Evolutionary conservation across 768 basidiomycete genomes (phyloP).

Genomic region (Pisolithus albus): DNA sequence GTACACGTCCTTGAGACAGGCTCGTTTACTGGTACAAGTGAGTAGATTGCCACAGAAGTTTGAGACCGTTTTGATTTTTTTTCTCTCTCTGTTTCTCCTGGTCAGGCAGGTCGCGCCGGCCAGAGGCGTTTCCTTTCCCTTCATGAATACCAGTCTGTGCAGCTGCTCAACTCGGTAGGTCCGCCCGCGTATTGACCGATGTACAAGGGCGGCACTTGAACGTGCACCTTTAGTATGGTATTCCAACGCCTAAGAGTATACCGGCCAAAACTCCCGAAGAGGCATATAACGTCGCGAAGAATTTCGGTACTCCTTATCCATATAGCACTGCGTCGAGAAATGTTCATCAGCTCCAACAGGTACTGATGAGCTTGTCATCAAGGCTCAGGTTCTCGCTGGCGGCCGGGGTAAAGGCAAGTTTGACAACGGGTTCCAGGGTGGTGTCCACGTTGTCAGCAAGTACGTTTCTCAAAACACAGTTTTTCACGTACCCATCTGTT

Average conservation of each 20-base stretch:
- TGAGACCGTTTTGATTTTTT: not conserved
- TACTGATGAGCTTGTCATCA: slow-evolving; percentile 80
- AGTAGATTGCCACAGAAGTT: slow-evolving; percentile 6
- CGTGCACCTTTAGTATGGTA: slow-evolving; percentile 64
- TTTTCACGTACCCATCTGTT: slow-evolving; percentile 6
- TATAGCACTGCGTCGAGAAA: not conserved
- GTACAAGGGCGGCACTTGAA: not conserved
- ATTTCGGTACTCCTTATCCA: slow-evolving; percentile 57
- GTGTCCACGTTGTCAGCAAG: slow-evolving; percentile 92
- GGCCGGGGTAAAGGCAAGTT: slow-evolving; percentile 98
- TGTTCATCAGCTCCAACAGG: slow-evolving; percentile 36
- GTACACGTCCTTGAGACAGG: slow-evolving; percentile 63
- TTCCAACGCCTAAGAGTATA: slow-evolving; percentile 89
- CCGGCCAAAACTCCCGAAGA: slow-evolving; percentile 85
- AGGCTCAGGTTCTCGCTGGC: slow-evolving; percentile 97
- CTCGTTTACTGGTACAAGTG: slow-evolving; percentile 59
- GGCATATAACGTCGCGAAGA: slow-evolving; percentile 81
- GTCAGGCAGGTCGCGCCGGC: slow-evolving; percentile 61
- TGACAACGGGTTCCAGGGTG: slow-evolving; percentile 92
- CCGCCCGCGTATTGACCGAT: not conserved
- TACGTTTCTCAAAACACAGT: slow-evolving; percentile 25
- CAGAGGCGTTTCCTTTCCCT: slow-evolving; percentile 93
- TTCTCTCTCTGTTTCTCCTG: not conserved
- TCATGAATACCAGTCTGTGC: slow-evolving; percentile 97
- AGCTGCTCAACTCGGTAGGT: slow-evolving; percentile 84